phyloP scores from a whole-genome alignment of 257 asterid species.

The Solanum tarijense region DNA sequence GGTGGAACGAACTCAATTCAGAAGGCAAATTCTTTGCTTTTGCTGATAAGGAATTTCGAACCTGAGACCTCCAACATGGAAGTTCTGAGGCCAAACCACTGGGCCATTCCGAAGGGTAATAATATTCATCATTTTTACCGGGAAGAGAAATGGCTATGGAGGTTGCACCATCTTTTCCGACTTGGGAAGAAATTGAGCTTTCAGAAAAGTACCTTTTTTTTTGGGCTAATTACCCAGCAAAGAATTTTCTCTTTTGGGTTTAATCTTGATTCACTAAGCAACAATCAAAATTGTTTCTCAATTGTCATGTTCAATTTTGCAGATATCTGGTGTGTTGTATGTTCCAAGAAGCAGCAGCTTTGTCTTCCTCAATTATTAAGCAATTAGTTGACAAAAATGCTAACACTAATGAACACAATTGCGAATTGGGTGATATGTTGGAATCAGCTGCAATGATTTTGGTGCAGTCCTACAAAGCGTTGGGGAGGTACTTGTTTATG shows the following conservation, averaged over 20 bases:
- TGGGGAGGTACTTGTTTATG: conserved; percentile 34
- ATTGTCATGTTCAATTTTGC: conserved; percentile 9
- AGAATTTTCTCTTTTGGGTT: neutral
- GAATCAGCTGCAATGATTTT: conserved; percentile 89
- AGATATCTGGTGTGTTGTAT: conserved; percentile 64
- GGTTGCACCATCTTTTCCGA: conserved; percentile 8
- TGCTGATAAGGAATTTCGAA: too few relatives aligned
- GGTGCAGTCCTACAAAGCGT: conserved; percentile 63
- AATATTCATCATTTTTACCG: neutral
- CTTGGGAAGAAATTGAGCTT: conserved; percentile 50
- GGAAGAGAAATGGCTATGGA: neutral
- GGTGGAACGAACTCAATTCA: too few relatives aligned
- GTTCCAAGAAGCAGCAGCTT: conserved; percentile 55
- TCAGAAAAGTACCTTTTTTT: conserved; percentile 35
- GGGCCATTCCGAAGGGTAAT: too few relatives aligned
- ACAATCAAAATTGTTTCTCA: neutral
- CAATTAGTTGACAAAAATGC: conserved; percentile 20
- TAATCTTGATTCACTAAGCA: neutral
- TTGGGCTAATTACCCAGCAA: neutral
- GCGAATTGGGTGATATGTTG: conserved; percentile 46
- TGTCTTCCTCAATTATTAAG: conserved; percentile 42
- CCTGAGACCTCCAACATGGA: too few relatives aligned
- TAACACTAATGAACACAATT: conserved; percentile 6
- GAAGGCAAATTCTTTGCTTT: too few relatives aligned
- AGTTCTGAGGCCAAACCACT: too few relatives aligned